Base-by-base conservation (phyloP, 2,329 filamentous ascomycete species). In the Cladobotryum mycophilum region DNA sequence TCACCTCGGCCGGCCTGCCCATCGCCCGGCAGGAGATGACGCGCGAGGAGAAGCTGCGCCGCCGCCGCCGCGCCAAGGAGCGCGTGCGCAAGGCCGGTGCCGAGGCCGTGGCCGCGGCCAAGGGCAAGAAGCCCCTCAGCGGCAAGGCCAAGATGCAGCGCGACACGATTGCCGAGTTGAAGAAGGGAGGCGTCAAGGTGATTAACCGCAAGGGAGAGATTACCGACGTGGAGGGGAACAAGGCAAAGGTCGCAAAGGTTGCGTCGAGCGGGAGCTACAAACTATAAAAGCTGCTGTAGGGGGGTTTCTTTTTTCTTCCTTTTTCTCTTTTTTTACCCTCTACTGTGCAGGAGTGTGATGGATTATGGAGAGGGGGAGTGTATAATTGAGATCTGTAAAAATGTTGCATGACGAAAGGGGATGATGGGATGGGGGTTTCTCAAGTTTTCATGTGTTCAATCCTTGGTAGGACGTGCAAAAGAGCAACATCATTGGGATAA, bases 121-220 rank as follows among this genome's bases (percentile, higher is more conserved):
- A 51, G 48, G 66, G 66, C 52, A 71, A 73, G 57, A 78, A 75
- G 60, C 67, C 72, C 33, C 67, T 78, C 60, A 75, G 74, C 61
- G 84, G 80, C 70, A 85, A 84, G 68, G 77, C 69, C 49, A 63
- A 70, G 67, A 67, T 65, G 65, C 64, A 70, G 61, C 65, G 64
- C 50, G 65, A 73, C 37, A 75, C 88, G 38, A 65, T 89, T 49
- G 80, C 80, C 2, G 81, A 85, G 51, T 72, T 92, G 63, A 89
- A 86, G 74, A 88, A 86, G 78, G 90, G 88, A 47, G 88, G 88
- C 53, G 92, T 96, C 60, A 92, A 87, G 76, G 81, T 97, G 53
- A 93, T 96, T 70, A 91, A 90, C 55, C 88, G 86, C 71, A 91
- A 89, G 75, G 92, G 92, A 47, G 85, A 91, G 67, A 73, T 96